Evolutionary conservation across 345 rosid species (phyloP).

Genomic region (Bretschneidera sinensis): DNA sequence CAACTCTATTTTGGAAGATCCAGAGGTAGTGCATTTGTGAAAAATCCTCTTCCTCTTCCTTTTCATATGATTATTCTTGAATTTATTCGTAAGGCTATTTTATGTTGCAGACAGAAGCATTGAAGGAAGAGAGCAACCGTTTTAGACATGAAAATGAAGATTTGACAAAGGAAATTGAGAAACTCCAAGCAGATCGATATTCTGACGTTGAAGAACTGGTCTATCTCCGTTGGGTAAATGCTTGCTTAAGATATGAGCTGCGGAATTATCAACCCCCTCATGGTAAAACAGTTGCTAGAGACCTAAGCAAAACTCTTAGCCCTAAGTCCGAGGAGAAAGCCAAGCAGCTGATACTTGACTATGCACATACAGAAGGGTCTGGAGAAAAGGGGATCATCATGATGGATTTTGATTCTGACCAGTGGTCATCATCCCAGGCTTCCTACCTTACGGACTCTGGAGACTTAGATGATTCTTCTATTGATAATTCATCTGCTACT

Average conservation of each 20-base stretch:
- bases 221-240: slow-evolving; percentile 88
- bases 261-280: slow-evolving; percentile 56
- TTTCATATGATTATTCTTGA: not conserved
- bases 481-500: slow-evolving; percentile 28
- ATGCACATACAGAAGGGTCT: slow-evolving; percentile 49
- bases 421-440: slow-evolving; percentile 55
- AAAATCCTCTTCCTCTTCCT: not conserved
- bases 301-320: slow-evolving; percentile 73
- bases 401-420: slow-evolving; percentile 47
- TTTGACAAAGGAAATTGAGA: slow-evolving; percentile 52
- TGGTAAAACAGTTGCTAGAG: slow-evolving; percentile 79
- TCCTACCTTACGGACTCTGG: slow-evolving; percentile 51
- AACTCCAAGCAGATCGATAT: slow-evolving; percentile 64
- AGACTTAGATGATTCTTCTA: slow-evolving; percentile 45
- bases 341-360: slow-evolving; percentile 74
- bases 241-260: slow-evolving; percentile 82
- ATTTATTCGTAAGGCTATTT: slow-evolving; percentile 1
- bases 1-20: slow-evolving; percentile 52
- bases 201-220: slow-evolving; percentile 70
- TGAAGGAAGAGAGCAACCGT: slow-evolving; percentile 36
- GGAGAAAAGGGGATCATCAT: slow-evolving; percentile 31
- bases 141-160: slow-evolving; percentile 54
- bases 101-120: slow-evolving; percentile 45
- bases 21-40: slow-evolving; percentile 36
- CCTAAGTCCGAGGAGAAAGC: slow-evolving; percentile 77